Conservation (phyloP, 1,284 basidiomycete species). For the Cystobasidium slooffiae region DNA sequence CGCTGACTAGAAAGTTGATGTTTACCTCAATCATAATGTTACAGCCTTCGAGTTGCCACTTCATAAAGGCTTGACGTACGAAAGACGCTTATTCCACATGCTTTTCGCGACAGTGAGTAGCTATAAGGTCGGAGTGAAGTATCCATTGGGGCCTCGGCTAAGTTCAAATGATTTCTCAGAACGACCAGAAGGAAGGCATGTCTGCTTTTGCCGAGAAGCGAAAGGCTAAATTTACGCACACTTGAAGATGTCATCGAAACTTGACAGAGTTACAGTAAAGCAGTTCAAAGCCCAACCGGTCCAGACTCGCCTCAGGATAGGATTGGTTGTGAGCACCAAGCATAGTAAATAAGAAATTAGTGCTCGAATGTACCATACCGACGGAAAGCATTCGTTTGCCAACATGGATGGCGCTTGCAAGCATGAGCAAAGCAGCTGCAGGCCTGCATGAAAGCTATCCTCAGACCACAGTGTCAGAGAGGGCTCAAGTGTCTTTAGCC, state of each 20-base stretch:
- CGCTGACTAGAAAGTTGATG: neutral
- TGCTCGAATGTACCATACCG: no score
- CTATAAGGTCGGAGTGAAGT: neutral
- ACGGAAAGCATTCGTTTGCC: no score
- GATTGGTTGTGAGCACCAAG: no score
- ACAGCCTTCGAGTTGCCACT: slow-evolving; percentile 83
- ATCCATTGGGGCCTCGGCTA: no score
- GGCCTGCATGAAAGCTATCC: no score
- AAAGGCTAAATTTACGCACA: slow-evolving; percentile 76
- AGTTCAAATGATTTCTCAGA: slow-evolving; percentile 49
- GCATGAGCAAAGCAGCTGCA: no score
- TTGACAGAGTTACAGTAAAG: neutral
- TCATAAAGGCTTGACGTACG: slow-evolving; percentile 81
- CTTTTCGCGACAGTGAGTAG: slow-evolving; percentile 75
- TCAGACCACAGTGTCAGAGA: no score
- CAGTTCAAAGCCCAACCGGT: no score
- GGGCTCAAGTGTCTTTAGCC: no score
- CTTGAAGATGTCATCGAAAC: neutral
- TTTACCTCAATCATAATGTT: neutral
- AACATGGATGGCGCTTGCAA: no score
- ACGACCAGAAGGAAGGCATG: slow-evolving; percentile 99
- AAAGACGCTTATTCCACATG: slow-evolving; percentile 87
- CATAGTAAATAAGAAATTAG: no score
- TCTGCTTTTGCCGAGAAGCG: slow-evolving; percentile 96
- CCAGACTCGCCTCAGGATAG: no score